Base-by-base conservation (phyloP, 1,139 yeast genomes). In the Nakaseomyces glabratus region DNA sequence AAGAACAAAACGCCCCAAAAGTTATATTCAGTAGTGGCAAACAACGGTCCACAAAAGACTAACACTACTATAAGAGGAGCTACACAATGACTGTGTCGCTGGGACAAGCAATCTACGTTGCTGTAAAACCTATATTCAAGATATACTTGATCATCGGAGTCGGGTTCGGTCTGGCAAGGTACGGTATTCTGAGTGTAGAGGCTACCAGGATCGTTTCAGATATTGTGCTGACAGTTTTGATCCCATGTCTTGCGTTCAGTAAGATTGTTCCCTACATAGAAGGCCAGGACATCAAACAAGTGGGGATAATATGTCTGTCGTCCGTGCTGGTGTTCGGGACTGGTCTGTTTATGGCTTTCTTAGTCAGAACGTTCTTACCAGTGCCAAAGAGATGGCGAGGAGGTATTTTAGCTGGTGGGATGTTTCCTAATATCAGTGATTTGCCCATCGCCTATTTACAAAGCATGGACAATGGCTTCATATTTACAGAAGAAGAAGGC, bases 401-500 rank as follows among this genome's bases (percentile, higher is more conserved):
- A 14, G 95, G 95, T 0, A 62, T 84, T 15, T 50, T 82, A 7
- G 71, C 82, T 4, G 90, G 86, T 10, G 90, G 94, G 0, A 65
- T 82, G 44, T 72, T 84, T 48, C 84, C 66, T n/a, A 80, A 80
- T 52, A 77, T 82, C 38, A 75, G 88, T 23, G 97, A 88, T 58
- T 65, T 88, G 42, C 96, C 97, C 0, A 82, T 88, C 50, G 96
- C 96, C 0, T 86, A 86, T 50, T 62, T 88, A 35, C 93, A 84
- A 49, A 81, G 95, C 0, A 64, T 88, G 57, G 79, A 85, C 20
- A 66, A 71, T 18, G 78, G 88, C 0, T 66, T 75, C 1, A 65
- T 72, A 2, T 79, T 88, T 46, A 61, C 76, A 0, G 45, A 62
- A 2, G 69, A 55, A 2, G 74, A 82, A 43, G 84, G 84, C 20